Evolutionary conservation across 176 grass and related monocot species (phyloP), one percentile per base, ranked within the genome.

Genomic region (Luzula sylvatica): DNA sequence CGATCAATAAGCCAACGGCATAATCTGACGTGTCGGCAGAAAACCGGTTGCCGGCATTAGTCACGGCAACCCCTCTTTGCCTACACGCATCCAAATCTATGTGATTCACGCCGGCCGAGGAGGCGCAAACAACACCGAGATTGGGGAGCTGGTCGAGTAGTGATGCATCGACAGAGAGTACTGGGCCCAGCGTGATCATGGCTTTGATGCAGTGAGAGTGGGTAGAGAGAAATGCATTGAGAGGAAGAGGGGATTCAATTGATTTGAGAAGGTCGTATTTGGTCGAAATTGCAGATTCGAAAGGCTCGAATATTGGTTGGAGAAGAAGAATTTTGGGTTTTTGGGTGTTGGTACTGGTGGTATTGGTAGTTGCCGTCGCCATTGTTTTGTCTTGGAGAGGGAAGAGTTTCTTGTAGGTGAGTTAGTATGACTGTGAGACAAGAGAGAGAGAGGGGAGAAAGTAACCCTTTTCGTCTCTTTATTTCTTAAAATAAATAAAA

Each of bases 81-180:
- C 18, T 3, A 46, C 79, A 83, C 53, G 55, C 68, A 22, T 50
- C 27, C 22, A 77, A 48, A 23, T 83, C 73, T 23, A 83, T 28
- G 48, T 83, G 61, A 18, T 77, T 45, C 4, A 77, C 4, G 4
- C 72, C 72, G 0, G 49, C 23, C 17, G 55, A 68, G 42, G 20
- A 2, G 43, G 30, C 18, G 12, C 71, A 16, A 1, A 83, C 27
- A 48, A 71, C 51, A 21, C 54, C 18, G n/a, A 83, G 79, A 1
- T 56, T 51, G 5, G 62, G 73, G 19, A 69, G 61, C 8, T 50
- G 12, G 55, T 63, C 53, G 9, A 83, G 2, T 29, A 83, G 43
- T 3, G 23, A 20, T 23, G 50, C 39, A 22, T 67, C 40, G 42
- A 65, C 29, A 3, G 12, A 4, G 17, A 51, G 2, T 4, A n/a